Evolutionary conservation across 495 filamentous ascomycete genomes (phyloP).

Genomic region (Neurospora tetraspora): DNA sequence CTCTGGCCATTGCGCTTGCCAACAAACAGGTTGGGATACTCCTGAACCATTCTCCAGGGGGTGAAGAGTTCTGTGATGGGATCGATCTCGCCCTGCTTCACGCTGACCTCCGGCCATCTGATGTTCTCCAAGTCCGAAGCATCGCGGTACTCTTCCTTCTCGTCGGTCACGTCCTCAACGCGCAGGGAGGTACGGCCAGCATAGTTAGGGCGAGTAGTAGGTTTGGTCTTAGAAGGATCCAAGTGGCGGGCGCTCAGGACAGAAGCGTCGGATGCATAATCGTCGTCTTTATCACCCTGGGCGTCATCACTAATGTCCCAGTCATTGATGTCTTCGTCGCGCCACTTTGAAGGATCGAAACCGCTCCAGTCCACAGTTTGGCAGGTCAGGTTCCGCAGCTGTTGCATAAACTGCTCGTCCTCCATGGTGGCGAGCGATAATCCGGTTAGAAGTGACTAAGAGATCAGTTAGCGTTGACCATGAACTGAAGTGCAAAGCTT

Average conservation of each 20-base stretch:
- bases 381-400: conserved; percentile 7
- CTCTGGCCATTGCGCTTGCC: conserved; percentile 31
- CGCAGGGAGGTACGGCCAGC: background rate
- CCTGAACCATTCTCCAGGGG: conserved; percentile 47
- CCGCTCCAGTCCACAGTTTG: conserved; percentile 5
- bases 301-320: background rate
- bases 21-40: conserved; percentile 52
- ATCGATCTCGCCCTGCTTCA: conserved; percentile 19
- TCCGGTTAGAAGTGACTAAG: background rate
- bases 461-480: background rate
- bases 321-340: background rate
- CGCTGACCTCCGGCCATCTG: conserved; percentile 11
- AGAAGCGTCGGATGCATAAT: conserved; percentile 10
- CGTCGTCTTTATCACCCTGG: background rate
- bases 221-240: background rate
- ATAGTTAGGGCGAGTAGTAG: background rate
- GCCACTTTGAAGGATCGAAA: conserved; percentile 12
- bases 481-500: background rate
- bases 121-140: conserved; percentile 8
- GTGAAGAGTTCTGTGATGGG: conserved; percentile 35
- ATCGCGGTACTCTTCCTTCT: background rate
- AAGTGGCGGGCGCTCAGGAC: conserved; percentile 11
- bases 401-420: conserved; percentile 4
- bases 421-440: background rate
- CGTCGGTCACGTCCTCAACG: background rate